phyloP scores from a whole-genome alignment of 192 early-diverging fungal species.

The Linnemannia zychae region DNA sequence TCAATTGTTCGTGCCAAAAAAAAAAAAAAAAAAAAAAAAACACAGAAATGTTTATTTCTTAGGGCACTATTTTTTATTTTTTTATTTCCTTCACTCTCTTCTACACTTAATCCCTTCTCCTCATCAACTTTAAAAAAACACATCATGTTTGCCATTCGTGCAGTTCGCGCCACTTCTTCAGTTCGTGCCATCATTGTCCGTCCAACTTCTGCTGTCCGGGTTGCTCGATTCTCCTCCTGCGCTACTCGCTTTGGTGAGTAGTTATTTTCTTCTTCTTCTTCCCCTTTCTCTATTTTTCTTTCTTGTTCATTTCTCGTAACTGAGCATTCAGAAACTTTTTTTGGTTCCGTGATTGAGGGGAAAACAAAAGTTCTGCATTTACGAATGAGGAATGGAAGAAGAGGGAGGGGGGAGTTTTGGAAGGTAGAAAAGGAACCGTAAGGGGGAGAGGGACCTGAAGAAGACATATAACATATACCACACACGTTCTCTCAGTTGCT shows the following conservation, averaged over 20 bases:
- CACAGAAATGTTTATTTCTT: neutral
- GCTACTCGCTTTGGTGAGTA: conserved; percentile 56
- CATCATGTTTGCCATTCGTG: neutral
- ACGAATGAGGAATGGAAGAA: neutral
- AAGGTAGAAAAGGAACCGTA: no score
- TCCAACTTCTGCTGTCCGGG: conserved; percentile 28
- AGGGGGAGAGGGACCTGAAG: no score
- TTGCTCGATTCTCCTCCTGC: conserved; percentile 53
- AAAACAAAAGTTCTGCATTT: no score
- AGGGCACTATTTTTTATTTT: neutral
- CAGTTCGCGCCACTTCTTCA: neutral
- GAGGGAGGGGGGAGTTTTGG: neutral
- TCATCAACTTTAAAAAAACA: neutral
- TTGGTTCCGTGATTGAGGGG: no score
- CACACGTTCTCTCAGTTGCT: no score
- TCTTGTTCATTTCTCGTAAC: no score
- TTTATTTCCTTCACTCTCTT: neutral
- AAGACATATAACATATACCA: neutral
- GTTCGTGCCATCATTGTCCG: conserved; percentile 34
- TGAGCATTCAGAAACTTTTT: neutral
- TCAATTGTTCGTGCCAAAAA: neutral
- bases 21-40: conserved; percentile 3
- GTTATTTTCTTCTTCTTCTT: neutral
- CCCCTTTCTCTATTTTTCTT: neutral
- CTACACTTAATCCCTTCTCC: neutral